These are phyloP conservation scores for Fusarium sp. DNA, from an alignment of 2,329 filamentous ascomycete species.

Conservation along the genomic window DNA sequence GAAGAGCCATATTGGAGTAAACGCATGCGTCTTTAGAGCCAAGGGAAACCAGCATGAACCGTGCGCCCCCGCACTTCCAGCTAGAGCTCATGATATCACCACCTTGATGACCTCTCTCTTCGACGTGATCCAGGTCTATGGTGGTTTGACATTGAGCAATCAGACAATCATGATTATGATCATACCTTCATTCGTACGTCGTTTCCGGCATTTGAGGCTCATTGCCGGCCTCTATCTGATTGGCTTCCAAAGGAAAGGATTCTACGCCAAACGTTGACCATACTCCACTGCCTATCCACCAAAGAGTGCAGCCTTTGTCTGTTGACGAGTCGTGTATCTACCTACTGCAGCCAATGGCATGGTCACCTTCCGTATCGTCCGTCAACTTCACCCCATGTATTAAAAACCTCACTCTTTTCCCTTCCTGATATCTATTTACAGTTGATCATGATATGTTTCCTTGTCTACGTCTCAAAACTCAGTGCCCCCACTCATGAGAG, in stretches of 20 bases:
- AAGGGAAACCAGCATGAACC: conserved; percentile 9
- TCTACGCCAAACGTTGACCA: neutral
- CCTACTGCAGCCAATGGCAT: neutral
- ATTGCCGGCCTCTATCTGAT: neutral
- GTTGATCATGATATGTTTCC: neutral
- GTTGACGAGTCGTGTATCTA: neutral
- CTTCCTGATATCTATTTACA: neutral
- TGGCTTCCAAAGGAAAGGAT: neutral
- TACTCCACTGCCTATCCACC: neutral
- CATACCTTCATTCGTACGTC: neutral
- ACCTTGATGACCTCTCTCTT: neutral
- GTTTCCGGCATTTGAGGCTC: neutral
- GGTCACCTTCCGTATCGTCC: neutral
- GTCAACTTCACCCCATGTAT: neutral
- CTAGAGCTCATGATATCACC: conserved; percentile 16
- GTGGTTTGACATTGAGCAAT: neutral
- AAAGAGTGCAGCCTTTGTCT: neutral
- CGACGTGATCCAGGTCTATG: neutral
- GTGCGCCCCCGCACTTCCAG: conserved; percentile 37
- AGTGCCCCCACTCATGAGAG: neutral
- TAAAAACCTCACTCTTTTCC: neutral
- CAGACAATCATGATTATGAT: neutral
- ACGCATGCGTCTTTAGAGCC: neutral
- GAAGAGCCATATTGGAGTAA: conserved; percentile 1
- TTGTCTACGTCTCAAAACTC: neutral